Evolutionary conservation across 2,329 filamentous ascomycete genomes (phyloP), one percentile per base, ranked within the genome.

Genomic region (Meredithiella fracta): DNA sequence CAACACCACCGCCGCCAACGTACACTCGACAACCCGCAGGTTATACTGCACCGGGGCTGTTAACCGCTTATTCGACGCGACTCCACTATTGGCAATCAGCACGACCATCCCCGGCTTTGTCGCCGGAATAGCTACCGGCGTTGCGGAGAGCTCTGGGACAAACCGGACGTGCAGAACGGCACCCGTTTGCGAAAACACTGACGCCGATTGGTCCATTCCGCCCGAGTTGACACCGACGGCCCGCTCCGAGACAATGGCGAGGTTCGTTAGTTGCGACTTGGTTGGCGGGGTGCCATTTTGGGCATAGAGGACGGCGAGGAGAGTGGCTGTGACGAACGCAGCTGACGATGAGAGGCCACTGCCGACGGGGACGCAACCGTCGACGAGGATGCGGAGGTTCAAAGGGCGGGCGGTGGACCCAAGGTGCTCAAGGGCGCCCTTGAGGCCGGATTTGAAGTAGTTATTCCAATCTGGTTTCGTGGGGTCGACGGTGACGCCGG

Each of bases 201-300:
- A 97, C 34, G 92, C 92, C 14, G 89, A 83, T 71, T 98, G 92
- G 65, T 98, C 92, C 92, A 98, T 97, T 56, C 90, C 92, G 68
- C 92, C 92, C 3, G 89, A 94, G 70, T 97, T 97, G 63, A 98
- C 92, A 53, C 92, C 92, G 3, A 97, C 92, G 15, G 86, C 83
- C 57, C 92, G 81, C 72, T 98, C 92, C 49, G 89, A 94, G 38
- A 96, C 87, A 62, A 98, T 91, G 22, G 92, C 90, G 53, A 97
- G 76, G 70, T 97, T 90, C 1, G 91, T 86, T 47, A 98, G 72
- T 67, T 92, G 85, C 62, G 85, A 92, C 76, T 97, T 97, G 68
- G 94, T 84, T 25, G 98, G 82, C 31, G 51, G 15, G 6, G 37
- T 25, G 23, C 76, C 70, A 65, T 87, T 80, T 67, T 96, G 94